These are phyloP conservation scores for Dissophora ornata DNA, from an alignment of 192 early-diverging fungal genomes.

Conservation along the genomic window DNA sequence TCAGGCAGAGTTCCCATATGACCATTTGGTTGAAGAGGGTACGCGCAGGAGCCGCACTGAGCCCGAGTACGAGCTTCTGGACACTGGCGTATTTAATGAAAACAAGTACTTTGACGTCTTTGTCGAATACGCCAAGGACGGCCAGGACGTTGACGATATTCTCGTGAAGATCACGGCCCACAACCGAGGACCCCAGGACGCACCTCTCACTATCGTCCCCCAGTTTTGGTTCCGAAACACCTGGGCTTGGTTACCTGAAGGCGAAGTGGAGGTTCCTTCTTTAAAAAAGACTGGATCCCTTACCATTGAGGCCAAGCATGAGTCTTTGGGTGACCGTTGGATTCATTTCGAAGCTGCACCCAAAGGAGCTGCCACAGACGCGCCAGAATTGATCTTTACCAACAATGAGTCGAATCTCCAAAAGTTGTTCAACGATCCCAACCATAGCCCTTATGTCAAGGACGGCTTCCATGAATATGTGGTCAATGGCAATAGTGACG, in stretches of 20 bases:
- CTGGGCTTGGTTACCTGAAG: slow-evolving; percentile 41
- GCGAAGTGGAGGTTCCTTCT: slow-evolving; percentile 20
- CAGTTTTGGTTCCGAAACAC: slow-evolving; percentile 51
- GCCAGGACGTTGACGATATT: slow-evolving; percentile 36
- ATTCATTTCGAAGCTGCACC: slow-evolving; percentile 24
- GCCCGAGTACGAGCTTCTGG: slow-evolving; percentile 40
- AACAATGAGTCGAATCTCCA: slow-evolving; percentile 63
- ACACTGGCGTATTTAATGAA: slow-evolving; percentile 42
- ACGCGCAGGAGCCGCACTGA: slow-evolving; percentile 7
- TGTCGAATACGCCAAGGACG: slow-evolving; percentile 50
- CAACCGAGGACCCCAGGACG: slow-evolving; percentile 37
- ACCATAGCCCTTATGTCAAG: slow-evolving; percentile 54
- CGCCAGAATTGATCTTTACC: slow-evolving; percentile 56
- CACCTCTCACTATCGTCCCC: slow-evolving; percentile 30
- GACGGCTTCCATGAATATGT: slow-evolving; percentile 62
- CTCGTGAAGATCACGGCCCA: slow-evolving; percentile 50
- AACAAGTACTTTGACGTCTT: slow-evolving; percentile 56
- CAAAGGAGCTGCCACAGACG: background rate
- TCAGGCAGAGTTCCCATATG: slow-evolving; percentile 46
- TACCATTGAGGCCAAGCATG: slow-evolving; percentile 25
- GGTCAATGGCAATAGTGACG: slow-evolving; percentile 38
- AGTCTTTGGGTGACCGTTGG: slow-evolving; percentile 25
- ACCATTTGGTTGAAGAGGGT: slow-evolving; percentile 29
- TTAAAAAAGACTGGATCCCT: slow-evolving; percentile 18
- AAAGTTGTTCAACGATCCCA: slow-evolving; percentile 52